phyloP scores from a whole-genome alignment of 768 basidiomycete species.

The Russula sp. region DNA sequence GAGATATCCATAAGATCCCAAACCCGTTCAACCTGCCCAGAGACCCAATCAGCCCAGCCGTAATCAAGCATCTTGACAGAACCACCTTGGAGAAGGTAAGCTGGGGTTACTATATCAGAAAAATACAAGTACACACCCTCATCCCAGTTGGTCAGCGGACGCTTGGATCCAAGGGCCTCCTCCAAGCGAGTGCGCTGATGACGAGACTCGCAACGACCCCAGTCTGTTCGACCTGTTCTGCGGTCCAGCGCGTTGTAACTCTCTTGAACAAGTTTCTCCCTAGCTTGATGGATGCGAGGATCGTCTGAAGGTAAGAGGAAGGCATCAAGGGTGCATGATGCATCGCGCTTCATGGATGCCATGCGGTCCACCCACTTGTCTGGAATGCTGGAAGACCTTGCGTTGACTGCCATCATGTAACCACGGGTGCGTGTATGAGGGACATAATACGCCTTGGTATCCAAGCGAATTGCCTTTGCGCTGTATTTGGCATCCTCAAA shows the following conservation, averaged over 20 bases:
- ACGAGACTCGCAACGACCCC: constrained; percentile 88
- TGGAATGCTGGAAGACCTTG: constrained; percentile 52
- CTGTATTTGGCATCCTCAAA: constrained; percentile 73
- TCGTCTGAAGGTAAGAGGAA: constrained; percentile 91
- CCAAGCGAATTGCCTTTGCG: constrained; percentile 61
- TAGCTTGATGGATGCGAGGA: constrained; percentile 81
- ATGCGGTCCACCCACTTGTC: constrained; percentile 60
- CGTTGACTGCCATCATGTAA: constrained; percentile 75
- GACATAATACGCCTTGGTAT: constrained; percentile 87
- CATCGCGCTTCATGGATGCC: constrained; percentile 65
- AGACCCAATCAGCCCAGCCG: constrained; percentile 91
- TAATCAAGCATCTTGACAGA: constrained; percentile 82
- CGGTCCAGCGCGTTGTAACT: constrained; percentile 56
- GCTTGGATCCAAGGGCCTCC: constrained; percentile 71
- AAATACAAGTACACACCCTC: constrained; percentile 49
- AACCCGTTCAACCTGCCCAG: constrained; percentile 89
- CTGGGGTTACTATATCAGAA: constrained; percentile 1
- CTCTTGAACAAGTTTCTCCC: constrained; percentile 75
- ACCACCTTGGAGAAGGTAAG: constrained; percentile 44
- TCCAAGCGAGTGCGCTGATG: constrained; percentile 84
- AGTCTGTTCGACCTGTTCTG: constrained; percentile 72
- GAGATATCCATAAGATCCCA: constrained; percentile 95
- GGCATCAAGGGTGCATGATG: constrained; percentile 84
- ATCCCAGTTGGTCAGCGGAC: constrained; percentile 89
- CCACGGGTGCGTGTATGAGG: constrained; percentile 91